These are phyloP conservation scores for Russula sp. DNA, from an alignment of 768 basidiomycete genomes.

Conservation along the genomic window DNA sequence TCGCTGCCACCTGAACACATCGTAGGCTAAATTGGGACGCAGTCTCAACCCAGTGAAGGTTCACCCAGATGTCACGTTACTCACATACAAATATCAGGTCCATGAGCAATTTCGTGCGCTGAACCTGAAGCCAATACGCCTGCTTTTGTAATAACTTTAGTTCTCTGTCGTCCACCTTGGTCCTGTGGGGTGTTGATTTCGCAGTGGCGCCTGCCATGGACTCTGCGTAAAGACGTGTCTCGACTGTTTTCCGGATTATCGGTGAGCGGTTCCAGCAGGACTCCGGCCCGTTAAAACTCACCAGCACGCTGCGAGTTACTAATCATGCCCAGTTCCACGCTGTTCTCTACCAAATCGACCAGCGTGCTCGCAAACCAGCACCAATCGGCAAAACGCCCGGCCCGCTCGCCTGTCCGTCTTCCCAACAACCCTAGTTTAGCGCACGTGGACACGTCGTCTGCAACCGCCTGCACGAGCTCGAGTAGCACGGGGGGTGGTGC, in stretches of 20 bases:
- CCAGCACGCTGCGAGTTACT: slow-evolving; percentile 56
- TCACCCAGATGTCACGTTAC: slow-evolving; percentile 24
- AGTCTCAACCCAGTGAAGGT: slow-evolving; percentile 4
- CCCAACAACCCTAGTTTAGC: slow-evolving; percentile 64
- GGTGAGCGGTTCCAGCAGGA: slow-evolving; percentile 4
- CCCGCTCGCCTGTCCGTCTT: slow-evolving; percentile 55
- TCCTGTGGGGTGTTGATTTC: slow-evolving; percentile 53
- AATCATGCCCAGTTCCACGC: slow-evolving; percentile 69
- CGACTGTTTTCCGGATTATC: slow-evolving; percentile 38
- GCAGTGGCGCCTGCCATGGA: slow-evolving; percentile 64
- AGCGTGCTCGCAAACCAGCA: slow-evolving; percentile 79
- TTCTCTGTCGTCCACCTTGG: slow-evolving; percentile 63
- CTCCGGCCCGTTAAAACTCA: slow-evolving; percentile 24
- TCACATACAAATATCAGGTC: slow-evolving; percentile 84
- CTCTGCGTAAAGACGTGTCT: slow-evolving; percentile 64
- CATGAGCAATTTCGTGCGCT: slow-evolving; percentile 68
- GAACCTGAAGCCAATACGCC: slow-evolving; percentile 68
- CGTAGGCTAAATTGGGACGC: slow-evolving; percentile 48
- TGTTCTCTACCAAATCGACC: slow-evolving; percentile 77
- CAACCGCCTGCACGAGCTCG: slow-evolving; percentile 63
- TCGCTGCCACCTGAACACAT: slow-evolving; percentile 63
- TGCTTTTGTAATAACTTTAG: slow-evolving; percentile 58
- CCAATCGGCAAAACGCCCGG: slow-evolving; percentile 74
- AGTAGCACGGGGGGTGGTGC: slow-evolving; percentile 78
- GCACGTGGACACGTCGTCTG: slow-evolving; percentile 78